These are phyloP conservation scores for Brasilioporus rufonigricans DNA, from an alignment of 768 basidiomycete genomes.

Conservation along the genomic window DNA sequence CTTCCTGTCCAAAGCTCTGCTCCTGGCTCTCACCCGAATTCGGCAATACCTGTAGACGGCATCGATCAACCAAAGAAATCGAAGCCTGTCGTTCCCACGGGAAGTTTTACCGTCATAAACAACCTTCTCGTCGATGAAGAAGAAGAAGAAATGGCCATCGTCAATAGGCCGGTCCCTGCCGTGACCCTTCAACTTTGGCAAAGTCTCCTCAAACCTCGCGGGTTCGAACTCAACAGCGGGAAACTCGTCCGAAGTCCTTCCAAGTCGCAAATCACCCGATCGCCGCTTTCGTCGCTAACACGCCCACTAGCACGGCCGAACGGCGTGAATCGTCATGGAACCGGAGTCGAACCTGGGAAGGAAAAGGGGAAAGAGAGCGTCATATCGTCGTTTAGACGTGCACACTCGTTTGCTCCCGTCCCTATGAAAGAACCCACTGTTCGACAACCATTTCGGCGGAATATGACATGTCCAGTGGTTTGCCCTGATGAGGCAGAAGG, in stretches of 20 bases:
- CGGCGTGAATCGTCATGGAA: neutral
- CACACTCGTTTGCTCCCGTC: constrained; percentile 59
- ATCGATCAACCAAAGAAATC: constrained; percentile 21
- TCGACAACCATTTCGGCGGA: constrained; percentile 48
- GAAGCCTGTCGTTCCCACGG: constrained; percentile 9
- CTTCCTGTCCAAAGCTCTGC: constrained; percentile 15
- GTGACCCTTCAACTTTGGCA: constrained; percentile 71
- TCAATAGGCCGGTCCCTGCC: constrained; percentile 56
- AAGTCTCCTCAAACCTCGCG: constrained; percentile 62
- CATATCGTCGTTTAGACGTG: constrained; percentile 59
- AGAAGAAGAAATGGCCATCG: constrained; percentile 57
- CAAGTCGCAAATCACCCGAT: constrained; percentile 36
- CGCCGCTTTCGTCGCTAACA: constrained; percentile 15
- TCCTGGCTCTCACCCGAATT: constrained; percentile 13
- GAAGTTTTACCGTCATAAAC: constrained; percentile 22
- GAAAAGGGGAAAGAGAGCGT: constrained; percentile 35
- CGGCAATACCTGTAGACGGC: constrained; percentile 7
- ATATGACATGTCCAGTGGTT: constrained; percentile 25
- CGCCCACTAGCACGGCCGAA: constrained; percentile 10
- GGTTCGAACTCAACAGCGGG: constrained; percentile 58
- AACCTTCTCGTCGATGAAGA: constrained; percentile 25
- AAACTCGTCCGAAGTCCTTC: constrained; percentile 62
- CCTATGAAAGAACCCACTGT: constrained; percentile 24
- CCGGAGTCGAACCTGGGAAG: constrained; percentile 4
- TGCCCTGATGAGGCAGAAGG: constrained; percentile 19